Evolutionary conservation across 2,329 filamentous ascomycete genomes (phyloP).

Genomic region (Epichloe amarillans): DNA sequence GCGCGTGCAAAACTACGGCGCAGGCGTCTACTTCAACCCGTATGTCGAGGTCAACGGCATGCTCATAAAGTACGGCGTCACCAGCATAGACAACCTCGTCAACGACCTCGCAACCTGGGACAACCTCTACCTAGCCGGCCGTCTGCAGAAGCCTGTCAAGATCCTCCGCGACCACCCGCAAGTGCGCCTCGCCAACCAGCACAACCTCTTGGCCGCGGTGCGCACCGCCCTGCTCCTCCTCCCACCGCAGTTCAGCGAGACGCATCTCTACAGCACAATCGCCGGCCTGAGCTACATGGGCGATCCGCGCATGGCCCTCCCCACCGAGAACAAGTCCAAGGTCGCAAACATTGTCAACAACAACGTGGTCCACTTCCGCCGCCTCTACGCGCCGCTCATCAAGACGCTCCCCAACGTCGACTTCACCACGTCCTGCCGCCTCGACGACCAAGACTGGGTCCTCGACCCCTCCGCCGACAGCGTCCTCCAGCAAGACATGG

Average conservation of each 20-base stretch:
- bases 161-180: conserved; percentile 88
- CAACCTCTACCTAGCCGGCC: conserved; percentile 88
- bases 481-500: conserved; percentile 76
- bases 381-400: conserved; percentile 80
- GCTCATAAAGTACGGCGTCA: conserved; percentile 95
- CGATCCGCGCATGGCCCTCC: conserved; percentile 87
- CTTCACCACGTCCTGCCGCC: conserved; percentile 46
- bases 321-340: conserved; percentile 83
- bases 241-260: conserved; percentile 72
- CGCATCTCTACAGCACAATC: conserved; percentile 79
- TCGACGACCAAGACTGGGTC: conserved; percentile 27
- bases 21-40: conserved; percentile 95
- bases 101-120: conserved; percentile 83
- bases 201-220: conserved; percentile 84
- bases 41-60: conserved; percentile 91
- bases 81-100: conserved; percentile 82
- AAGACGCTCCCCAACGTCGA: conserved; percentile 78
- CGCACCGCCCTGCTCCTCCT: conserved; percentile 81
- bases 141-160: conserved; percentile 94
- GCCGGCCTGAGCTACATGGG: conserved; percentile 88
- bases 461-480: conserved; percentile 43
- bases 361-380: conserved; percentile 83
- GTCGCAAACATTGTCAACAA: conserved; percentile 87
- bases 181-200: conserved; percentile 87
- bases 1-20: conserved; percentile 79